phyloP scores from a whole-genome alignment of 2,329 filamentous ascomycete genomes.

The Fusarium avenaceum region DNA sequence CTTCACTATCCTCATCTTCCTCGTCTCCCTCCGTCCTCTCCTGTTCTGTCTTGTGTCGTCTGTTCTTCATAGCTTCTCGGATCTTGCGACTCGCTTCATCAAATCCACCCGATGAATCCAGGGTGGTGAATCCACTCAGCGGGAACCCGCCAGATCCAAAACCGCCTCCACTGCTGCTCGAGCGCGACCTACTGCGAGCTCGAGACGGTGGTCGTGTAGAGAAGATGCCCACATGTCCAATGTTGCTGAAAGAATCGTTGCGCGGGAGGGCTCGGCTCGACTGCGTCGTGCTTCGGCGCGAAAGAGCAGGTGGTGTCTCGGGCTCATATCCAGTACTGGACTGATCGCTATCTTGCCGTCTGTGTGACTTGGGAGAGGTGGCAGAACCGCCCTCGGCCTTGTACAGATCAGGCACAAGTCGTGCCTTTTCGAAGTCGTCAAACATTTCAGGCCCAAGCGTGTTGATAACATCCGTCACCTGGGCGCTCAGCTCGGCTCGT shows the following conservation, averaged over 20 bases:
- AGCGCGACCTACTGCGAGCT: slow-evolving; percentile 77
- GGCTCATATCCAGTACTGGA: slow-evolving; percentile 57
- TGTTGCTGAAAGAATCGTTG: slow-evolving; percentile 94
- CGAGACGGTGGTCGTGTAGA: slow-evolving; percentile 88
- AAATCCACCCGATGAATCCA: slow-evolving; percentile 78
- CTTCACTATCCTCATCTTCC: slow-evolving; percentile 59
- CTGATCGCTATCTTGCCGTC: slow-evolving; percentile 64
- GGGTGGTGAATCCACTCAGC: slow-evolving; percentile 76
- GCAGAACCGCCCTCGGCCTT: slow-evolving; percentile 53
- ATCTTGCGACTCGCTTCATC: slow-evolving; percentile 89
- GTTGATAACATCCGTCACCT: slow-evolving; percentile 94
- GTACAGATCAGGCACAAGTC: slow-evolving; percentile 73
- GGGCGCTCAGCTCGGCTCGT: slow-evolving; percentile 79
- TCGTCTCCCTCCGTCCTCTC: slow-evolving; percentile 53
- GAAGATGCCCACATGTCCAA: slow-evolving; percentile 89
- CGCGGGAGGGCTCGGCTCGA: slow-evolving; percentile 74
- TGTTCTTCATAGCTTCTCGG: slow-evolving; percentile 81
- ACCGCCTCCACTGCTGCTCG: slow-evolving; percentile 75
- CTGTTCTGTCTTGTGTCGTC: slow-evolving; percentile 67
- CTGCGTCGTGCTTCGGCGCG: slow-evolving; percentile 65
- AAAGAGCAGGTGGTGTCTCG: slow-evolving; percentile 58
- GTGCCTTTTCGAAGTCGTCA: slow-evolving; percentile 88
- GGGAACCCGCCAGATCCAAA: slow-evolving; percentile 73
- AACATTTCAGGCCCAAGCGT: slow-evolving; percentile 95
- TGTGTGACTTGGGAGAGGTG: slow-evolving; percentile 43